Base-by-base conservation (phyloP, 1,284 basidiomycete species). In the Ustilago trichophora region DNA sequence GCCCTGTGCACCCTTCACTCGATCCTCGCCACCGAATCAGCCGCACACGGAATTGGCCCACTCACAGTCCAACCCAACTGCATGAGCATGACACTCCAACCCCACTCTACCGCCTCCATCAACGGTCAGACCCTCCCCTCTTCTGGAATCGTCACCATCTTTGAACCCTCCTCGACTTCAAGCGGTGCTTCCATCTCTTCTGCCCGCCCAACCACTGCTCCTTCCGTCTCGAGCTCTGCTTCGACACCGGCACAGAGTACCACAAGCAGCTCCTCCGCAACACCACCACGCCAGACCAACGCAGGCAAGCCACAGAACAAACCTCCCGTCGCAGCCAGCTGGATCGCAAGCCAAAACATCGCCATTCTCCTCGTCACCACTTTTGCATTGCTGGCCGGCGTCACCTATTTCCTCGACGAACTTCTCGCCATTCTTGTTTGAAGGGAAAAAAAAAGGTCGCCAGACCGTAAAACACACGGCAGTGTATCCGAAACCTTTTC, bases 401-500 rank as follows among this genome's bases (percentile, higher is more conserved):
- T 60, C 3, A 70, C 60, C 4, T 70, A 58, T 48, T 60, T 70
- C 27, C 32, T 70, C 13, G 67, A 70, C 22, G 56, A 70, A 25
- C 45, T 70, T 26, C 36, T 70, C 12, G 42, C 18, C n/a, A 27
- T 60, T 31, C 49, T 70, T 32, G 55, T 69, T 21, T 72, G 27
- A 63, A 34, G 7, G 26, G 26, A n/a, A 8, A 27, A n/a, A 16
- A 25, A n/a, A n/a, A n/a, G n/a, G n/a, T n/a, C n/a, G n/a, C n/a
- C n/a, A n/a, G n/a, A n/a, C n/a, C n/a, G n/a, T n/a, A n/a, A n/a
- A n/a, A n/a, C n/a, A n/a, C n/a, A n/a, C n/a, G n/a, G n/a, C n/a
- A n/a, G n/a, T n/a, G n/a, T n/a, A n/a, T n/a, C n/a, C n/a, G n/a
- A n/a, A n/a, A n/a, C n/a, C n/a, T n/a, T n/a, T n/a, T n/a, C n/a